phyloP scores from a whole-genome alignment of 2,329 filamentous ascomycete genomes.

The Onygenales sp. region DNA sequence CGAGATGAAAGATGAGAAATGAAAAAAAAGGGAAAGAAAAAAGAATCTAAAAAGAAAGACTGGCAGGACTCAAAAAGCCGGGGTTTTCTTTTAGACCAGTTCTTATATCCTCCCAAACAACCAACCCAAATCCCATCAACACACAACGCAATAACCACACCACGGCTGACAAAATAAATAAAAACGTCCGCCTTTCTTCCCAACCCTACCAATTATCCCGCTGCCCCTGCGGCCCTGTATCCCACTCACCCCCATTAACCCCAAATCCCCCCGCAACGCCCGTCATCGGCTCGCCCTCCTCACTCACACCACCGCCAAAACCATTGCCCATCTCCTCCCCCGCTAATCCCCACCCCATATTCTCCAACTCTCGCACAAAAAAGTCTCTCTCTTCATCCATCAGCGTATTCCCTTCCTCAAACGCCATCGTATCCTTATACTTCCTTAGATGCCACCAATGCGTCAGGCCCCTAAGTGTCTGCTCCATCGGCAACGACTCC shows the following conservation, averaged over 20 bases:
- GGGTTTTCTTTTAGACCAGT: no score
- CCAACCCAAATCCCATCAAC: neutral
- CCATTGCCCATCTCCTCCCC: constrained; percentile 23
- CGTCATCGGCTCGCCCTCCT: constrained; percentile 18
- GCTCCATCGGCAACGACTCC: constrained; percentile 82
- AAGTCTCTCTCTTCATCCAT: constrained; percentile 69
- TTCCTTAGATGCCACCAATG: constrained; percentile 87
- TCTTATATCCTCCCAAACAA: no score
- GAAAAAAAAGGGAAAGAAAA: no score
- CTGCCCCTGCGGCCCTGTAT: constrained; percentile 23
- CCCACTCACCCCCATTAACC: constrained; percentile 26
- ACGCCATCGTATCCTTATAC: constrained; percentile 67
- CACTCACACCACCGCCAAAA: constrained; percentile 15
- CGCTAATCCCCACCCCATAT: constrained; percentile 47
- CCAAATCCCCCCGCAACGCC: neutral
- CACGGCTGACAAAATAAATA: no score
- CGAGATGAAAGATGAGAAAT: neutral
- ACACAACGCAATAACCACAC: neutral
- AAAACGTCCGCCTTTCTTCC: neutral
- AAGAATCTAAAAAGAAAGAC: no score
- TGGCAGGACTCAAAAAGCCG: no score
- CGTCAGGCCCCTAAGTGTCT: constrained; percentile 77
- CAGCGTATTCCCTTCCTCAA: constrained; percentile 41
- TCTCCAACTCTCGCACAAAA: constrained; percentile 68
- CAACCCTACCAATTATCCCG: constrained; percentile 24